Evolutionary conservation across 2,329 filamentous ascomycete genomes (phyloP).

Genomic region (Epichloe sp.): DNA sequence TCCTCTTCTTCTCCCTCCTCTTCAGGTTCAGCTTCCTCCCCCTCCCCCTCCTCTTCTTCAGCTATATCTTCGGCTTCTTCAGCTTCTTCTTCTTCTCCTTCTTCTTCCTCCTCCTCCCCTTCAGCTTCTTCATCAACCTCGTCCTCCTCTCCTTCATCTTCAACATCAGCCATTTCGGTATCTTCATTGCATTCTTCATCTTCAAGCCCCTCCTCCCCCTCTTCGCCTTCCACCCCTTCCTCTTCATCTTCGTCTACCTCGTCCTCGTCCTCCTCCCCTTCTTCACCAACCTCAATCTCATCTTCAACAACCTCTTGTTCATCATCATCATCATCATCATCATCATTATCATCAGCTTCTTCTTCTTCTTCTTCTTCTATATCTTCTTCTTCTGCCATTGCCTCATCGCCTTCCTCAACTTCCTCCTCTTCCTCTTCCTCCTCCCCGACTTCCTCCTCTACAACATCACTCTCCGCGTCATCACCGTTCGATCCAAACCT

Average conservation of each 20-base stretch:
- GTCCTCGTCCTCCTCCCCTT: constrained; percentile 6
- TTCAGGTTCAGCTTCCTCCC: constrained; percentile 1
- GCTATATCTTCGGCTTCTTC: constrained; percentile 5
- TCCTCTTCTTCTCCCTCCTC: background rate
- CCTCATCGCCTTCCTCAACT: constrained; percentile 9
- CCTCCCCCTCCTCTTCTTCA: constrained; percentile 7
- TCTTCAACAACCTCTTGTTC: constrained; percentile 6
- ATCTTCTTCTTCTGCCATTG: constrained; percentile 10
- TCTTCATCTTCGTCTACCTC: constrained; percentile 7
- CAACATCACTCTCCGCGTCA: constrained; percentile 22
- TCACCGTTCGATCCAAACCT: constrained; percentile 21
- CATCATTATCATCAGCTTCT: constrained; percentile 2
- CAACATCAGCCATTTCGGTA: constrained; percentile 8
- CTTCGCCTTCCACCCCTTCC: constrained; percentile 9
- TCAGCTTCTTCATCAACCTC: constrained; percentile 5
- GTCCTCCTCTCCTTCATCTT: constrained; percentile 8
- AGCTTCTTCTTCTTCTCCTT: constrained; percentile 6
- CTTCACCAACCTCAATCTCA: constrained; percentile 7
- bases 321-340: constrained; percentile 5
- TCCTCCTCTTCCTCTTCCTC: constrained; percentile 24
- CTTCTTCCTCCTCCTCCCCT: constrained; percentile 6
- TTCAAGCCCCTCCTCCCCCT: constrained; percentile 8
- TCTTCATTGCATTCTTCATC: constrained; percentile 10
- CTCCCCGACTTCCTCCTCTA: constrained; percentile 11
- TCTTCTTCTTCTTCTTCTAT: constrained; percentile 7